phyloP scores from a whole-genome alignment of 1,284 basidiomycete genomes.

The Pseudozyma thailandica region DNA sequence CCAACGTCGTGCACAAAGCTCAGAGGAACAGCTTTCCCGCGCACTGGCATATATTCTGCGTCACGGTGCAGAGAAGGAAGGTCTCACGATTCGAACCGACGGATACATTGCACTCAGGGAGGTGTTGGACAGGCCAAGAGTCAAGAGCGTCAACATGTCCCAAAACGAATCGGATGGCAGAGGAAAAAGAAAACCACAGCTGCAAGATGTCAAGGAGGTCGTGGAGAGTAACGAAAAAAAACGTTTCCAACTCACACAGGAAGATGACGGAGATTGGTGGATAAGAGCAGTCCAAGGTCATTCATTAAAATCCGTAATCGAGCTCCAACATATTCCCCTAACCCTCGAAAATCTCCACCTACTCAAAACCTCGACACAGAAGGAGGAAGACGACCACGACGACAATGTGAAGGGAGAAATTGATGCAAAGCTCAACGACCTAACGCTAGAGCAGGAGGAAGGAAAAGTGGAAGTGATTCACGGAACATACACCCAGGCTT shows the following conservation, averaged over 20 bases:
- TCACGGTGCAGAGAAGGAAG: slow-evolving; percentile 82
- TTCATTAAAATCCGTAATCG: slow-evolving; percentile 75
- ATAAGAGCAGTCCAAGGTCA: slow-evolving; percentile 92
- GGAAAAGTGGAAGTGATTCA: slow-evolving; percentile 48
- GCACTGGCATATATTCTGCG: slow-evolving; percentile 84
- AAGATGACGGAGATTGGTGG: slow-evolving; percentile 70
- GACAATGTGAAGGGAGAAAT: slow-evolving; percentile 7
- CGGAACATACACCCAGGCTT: slow-evolving; percentile 70
- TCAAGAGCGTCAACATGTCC: slow-evolving; percentile 59
- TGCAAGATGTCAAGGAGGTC: slow-evolving; percentile 49
- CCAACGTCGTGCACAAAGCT: slow-evolving; percentile 2
- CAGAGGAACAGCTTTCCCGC: slow-evolving; percentile 74
- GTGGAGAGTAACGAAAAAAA: slow-evolving; percentile 62
- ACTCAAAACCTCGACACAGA: slow-evolving; percentile 10
- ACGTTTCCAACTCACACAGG: slow-evolving; percentile 63
- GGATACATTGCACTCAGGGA: slow-evolving; percentile 81
- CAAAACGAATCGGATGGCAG: slow-evolving; percentile 4
- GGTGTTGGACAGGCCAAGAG: slow-evolving; percentile 46
- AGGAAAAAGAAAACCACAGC: slow-evolving; percentile 18
- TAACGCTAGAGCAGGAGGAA: not conserved
- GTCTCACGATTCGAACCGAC: slow-evolving; percentile 78
- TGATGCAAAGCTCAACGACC: slow-evolving; percentile 10
- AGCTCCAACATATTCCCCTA: slow-evolving; percentile 41
- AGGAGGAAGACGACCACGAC: slow-evolving; percentile 1
- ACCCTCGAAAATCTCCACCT: slow-evolving; percentile 44